Base-by-base conservation (phyloP, 108 stramenopile species). In the Cyclostephanos tholiformis region DNA sequence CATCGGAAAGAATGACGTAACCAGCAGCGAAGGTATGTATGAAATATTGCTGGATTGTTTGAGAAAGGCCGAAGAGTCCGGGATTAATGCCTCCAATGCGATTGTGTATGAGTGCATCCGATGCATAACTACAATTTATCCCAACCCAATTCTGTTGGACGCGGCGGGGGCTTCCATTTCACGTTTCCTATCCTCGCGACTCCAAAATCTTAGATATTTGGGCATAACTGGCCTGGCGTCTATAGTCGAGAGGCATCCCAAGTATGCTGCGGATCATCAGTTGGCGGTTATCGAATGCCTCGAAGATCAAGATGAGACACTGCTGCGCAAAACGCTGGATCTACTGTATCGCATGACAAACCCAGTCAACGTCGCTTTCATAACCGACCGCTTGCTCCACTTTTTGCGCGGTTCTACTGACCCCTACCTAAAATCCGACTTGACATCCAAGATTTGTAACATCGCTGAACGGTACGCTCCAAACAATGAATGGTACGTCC, bases 281-380 rank as follows among this genome's bases (percentile, higher is more conserved):
- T 84, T 98, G 88, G 91, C 96, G 27, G 99, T 99, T n/a, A 96
- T 99, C 75, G 98, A 98, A 72, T 99, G 99, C 81, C 88, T 99
- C 62, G 97, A 98, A 86, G 98, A 98, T 84, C 87, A 90, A 22
- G 99, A 99, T 78, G 99, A 99, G 77, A 98, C 99, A 1, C 82
- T 99, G 63, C 95, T 98, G 85, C 85, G 97, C 17, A 98, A 97
- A 80, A 99, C 99, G 19, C 76, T 99, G 78, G 97, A 98, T 83
- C 80, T 99, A 44, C 77, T 99, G 67, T 98, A 95, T 79, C 88
- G 94, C 60, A 98, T 99, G 98, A 97, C 95, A 65, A 99, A 99
- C 84, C 96, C 97, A 5, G 96, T 97, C 64, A 99, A 99, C 83
- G 97, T 98, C 13, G 97, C 97, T 67, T 97, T 98, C 73, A 97